These are phyloP conservation scores for Fusarium xylarioides DNA, from an alignment of 2,329 filamentous ascomycete species.

Conservation along the genomic window DNA sequence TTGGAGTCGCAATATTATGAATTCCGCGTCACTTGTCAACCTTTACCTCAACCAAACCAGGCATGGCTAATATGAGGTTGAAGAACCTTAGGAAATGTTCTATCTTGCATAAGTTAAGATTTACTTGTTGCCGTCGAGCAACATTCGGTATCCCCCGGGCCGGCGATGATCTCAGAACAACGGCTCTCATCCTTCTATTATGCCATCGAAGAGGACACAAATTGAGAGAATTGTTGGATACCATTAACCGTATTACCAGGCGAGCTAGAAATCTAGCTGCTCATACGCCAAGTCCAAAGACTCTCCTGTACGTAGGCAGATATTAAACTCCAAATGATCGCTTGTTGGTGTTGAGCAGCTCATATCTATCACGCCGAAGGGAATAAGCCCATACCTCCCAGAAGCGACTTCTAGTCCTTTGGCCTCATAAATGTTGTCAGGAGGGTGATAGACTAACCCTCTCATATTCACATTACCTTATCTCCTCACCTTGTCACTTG, in stretches of 20 bases:
- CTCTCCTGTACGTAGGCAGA: too few relatives aligned
- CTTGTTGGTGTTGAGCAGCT: neutral
- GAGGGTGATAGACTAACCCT: accelerated
- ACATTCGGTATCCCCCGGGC: too few relatives aligned
- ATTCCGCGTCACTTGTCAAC: accelerated
- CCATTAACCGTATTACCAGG: too few relatives aligned
- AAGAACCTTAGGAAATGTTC: neutral
- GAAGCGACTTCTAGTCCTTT: too few relatives aligned
- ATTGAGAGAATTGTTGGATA: too few relatives aligned
- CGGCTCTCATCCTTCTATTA: too few relatives aligned
- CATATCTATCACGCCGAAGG: neutral
- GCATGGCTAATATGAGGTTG: accelerated
- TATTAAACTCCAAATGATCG: too few relatives aligned
- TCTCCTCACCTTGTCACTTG: accelerated
- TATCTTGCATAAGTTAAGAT: neutral
- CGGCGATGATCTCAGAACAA: too few relatives aligned
- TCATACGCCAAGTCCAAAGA: too few relatives aligned
- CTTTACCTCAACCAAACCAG: neutral
- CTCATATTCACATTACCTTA: accelerated
- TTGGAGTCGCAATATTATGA: neutral
- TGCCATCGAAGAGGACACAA: too few relatives aligned
- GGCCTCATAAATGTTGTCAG: accelerated
- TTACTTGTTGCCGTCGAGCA: too few relatives aligned
- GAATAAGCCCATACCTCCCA: accelerated
- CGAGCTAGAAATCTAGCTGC: too few relatives aligned